Conservation (phyloP, 139 green algal genomes). For the Nannochloris sp. region DNA sequence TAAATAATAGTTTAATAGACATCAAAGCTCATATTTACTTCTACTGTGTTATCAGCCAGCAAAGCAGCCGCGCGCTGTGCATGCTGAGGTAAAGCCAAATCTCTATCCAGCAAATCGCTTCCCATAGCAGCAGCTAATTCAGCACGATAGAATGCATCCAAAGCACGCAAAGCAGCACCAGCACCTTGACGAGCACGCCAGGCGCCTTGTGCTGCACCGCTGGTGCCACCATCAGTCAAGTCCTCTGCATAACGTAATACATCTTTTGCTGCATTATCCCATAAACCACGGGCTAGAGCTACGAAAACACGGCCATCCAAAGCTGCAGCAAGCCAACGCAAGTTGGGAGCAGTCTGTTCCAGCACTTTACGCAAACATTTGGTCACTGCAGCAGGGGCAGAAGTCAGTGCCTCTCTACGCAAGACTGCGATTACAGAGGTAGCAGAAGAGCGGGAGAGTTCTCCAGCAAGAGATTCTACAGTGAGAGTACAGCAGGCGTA, state of each 20-base stretch:
- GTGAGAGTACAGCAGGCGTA: conserved; percentile 37
- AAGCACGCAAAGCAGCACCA: conserved; percentile 20
- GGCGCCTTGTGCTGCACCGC: conserved; percentile 23
- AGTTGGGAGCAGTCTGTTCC: conserved; percentile 32
- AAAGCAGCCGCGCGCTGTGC: conserved; percentile 39
- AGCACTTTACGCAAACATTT: conserved; percentile 22
- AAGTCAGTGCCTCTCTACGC: conserved; percentile 28
- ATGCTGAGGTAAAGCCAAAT: conserved; percentile 45
- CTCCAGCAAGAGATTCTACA: conserved; percentile 32
- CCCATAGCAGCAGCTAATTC: conserved; percentile 35
- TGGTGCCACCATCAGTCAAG: conserved; percentile 30
- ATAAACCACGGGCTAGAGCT: conserved; percentile 43
- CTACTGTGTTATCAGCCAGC: conserved; percentile 39
- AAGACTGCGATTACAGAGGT: conserved; percentile 26
- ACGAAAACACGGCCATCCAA: conserved; percentile 49
- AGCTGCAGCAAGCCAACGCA: conserved; percentile 29
- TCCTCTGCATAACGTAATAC: conserved; percentile 47
- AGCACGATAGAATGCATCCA: conserved; percentile 46
- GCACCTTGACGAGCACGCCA: conserved; percentile 50
- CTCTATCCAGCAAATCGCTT: conserved; percentile 41
- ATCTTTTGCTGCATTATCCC: conserved; percentile 46
- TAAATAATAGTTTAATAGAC: conserved; percentile 33
- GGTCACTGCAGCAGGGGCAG: not conserved
- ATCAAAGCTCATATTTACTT: conserved; percentile 36
- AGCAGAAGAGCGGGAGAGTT: conserved; percentile 10